Conservation (phyloP, 129 eudicot genomes). For the carrot (Daucus carota) region DNA sequence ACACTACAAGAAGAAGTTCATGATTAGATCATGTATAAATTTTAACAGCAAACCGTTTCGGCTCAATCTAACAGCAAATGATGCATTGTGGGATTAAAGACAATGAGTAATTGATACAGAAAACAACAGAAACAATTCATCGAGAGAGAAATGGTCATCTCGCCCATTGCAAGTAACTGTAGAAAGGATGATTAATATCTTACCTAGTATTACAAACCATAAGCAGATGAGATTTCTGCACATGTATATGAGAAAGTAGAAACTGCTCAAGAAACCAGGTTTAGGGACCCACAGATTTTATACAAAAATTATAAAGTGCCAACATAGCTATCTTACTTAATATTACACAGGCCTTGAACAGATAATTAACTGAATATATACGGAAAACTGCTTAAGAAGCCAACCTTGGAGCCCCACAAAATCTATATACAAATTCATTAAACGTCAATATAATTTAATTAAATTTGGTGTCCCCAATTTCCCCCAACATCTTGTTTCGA, state of each 20-base stretch:
- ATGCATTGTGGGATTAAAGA: neutral
- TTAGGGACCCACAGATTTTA: no score
- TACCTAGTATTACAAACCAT: neutral
- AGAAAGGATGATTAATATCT: no score
- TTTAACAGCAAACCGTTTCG: neutral
- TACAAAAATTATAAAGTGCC: no score
- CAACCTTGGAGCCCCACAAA: neutral
- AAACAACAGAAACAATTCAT: neutral
- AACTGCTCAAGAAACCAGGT: no score
- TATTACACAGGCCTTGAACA: neutral
- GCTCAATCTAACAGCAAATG: neutral
- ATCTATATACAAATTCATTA: neutral
- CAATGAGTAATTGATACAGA: neutral
- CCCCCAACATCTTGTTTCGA: neutral
- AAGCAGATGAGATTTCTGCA: no score
- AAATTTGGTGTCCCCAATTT: neutral
- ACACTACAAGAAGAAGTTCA: conserved; percentile 45
- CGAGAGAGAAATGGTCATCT: neutral
- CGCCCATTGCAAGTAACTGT: no score
- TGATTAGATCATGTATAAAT: neutral
- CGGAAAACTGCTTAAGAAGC: neutral
- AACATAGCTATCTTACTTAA: neutral
- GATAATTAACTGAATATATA: neutral
- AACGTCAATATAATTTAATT: neutral
- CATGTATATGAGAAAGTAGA: no score